These are phyloP conservation scores for Microsporum audouinii DNA, from an alignment of 2,329 filamentous ascomycete genomes.

Conservation along the genomic window DNA sequence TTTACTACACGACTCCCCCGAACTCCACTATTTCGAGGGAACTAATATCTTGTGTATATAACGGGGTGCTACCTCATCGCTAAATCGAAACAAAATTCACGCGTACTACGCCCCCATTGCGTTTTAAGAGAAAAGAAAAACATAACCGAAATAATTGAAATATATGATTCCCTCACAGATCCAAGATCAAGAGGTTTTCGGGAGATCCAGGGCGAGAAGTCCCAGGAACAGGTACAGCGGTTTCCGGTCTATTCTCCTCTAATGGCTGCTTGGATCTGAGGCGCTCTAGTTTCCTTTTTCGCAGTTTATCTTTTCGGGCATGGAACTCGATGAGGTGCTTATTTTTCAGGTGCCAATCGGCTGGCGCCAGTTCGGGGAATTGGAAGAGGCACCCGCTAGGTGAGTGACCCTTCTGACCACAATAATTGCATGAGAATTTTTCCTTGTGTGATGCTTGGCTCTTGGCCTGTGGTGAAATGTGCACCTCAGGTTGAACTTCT, in stretches of 20 bases:
- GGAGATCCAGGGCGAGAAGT: not conserved
- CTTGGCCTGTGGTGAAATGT: not conserved
- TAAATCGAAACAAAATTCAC: not conserved
- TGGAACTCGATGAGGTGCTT: conserved; percentile 3
- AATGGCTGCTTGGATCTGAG: not conserved
- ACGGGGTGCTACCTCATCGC: not conserved
- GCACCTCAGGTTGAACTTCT: not conserved
- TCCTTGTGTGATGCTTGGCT: not conserved
- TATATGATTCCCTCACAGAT: not conserved
- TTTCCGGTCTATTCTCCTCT: not conserved
- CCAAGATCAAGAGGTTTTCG: conserved; percentile 5
- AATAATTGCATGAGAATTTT: not conserved
- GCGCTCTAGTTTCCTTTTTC: not conserved
- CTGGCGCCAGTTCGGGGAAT: not conserved
- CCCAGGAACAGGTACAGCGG: not conserved
- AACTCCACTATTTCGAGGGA: not conserved
- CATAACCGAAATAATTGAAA: not conserved
- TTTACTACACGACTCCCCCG: not conserved
- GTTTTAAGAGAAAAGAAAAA: not conserved
- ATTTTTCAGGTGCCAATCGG: conserved; percentile 1
- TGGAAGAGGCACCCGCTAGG: not conserved
- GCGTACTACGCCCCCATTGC: not conserved
- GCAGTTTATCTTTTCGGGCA: conserved; percentile 2
- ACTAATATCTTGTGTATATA: not conserved
- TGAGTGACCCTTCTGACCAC: not conserved